A percentile compares a stretch with the other conserved stretches of the same genome.
Conservation (phyloP, 192 early-diverging fungal genomes). For the Podila epigama region DNA sequence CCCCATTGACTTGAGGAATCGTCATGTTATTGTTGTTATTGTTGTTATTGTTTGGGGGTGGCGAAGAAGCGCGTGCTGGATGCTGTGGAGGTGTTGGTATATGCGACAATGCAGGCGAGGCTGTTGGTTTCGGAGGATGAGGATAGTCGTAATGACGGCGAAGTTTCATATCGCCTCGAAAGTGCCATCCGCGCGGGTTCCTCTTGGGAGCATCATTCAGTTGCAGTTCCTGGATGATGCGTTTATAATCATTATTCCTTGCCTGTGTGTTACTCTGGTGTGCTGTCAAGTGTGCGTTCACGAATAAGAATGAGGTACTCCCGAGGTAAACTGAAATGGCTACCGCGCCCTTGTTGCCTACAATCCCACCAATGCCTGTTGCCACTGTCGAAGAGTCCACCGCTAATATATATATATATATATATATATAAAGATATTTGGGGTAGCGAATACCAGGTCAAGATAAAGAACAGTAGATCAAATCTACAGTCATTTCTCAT, state of each 20-base stretch:
- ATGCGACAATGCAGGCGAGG: too few species aligned
- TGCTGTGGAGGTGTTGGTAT: not conserved
- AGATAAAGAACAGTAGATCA: too few species aligned
- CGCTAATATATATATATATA: constrained; percentile 4
- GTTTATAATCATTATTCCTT: constrained; percentile 48
- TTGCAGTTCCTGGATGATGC: constrained; percentile 55
- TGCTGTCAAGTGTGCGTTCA: constrained; percentile 61
- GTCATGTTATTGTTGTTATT: not conserved
- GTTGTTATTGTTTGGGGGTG: not conserved
- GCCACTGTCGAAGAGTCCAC: constrained; percentile 48
- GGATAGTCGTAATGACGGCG: constrained; percentile 28
- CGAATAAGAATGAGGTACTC: constrained; percentile 53
- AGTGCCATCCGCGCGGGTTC: constrained; percentile 31
- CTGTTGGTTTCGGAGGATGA: constrained; percentile 2
- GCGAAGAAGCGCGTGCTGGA: not conserved
- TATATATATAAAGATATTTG: too few species aligned
- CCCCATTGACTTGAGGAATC: not conserved
- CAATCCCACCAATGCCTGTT: constrained; percentile 49
- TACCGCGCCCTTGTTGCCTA: constrained; percentile 61
- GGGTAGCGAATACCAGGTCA: too few species aligned
- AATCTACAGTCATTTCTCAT: too few species aligned
- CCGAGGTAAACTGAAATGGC: constrained; percentile 59
- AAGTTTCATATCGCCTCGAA: constrained; percentile 43
- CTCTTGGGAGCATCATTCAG: constrained; percentile 49
- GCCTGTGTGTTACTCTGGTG: constrained; percentile 50